Conservation (phyloP, 1,139 yeast genomes). For the Meyerozyma carpophila region DNA sequence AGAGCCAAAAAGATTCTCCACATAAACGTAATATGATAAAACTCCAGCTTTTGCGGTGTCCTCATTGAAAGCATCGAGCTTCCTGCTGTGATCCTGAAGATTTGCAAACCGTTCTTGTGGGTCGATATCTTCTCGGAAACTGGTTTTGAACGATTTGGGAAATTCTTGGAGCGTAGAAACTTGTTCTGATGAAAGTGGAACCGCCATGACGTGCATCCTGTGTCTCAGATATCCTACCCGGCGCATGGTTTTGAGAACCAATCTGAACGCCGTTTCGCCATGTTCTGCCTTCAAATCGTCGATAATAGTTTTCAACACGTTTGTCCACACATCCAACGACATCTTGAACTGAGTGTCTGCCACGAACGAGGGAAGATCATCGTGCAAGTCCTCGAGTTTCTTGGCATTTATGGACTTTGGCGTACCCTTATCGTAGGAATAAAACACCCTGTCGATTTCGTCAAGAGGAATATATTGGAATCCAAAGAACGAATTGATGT, state of each 20-base stretch:
- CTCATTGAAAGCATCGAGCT: constrained; percentile 15
- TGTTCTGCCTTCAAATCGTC: constrained; percentile 19
- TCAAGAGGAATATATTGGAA: constrained; percentile 79
- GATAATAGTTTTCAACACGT: constrained; percentile 38
- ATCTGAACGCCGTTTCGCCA: constrained; percentile 21
- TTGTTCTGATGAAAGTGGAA: constrained; percentile 24
- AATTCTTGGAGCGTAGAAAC: constrained; percentile 21
- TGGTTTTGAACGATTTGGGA: constrained; percentile 19
- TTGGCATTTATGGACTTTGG: constrained; percentile 35
- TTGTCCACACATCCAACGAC: constrained; percentile 54
- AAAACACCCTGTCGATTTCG: constrained; percentile 55
- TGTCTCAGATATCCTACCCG: neutral
- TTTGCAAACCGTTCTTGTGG: constrained; percentile 14
- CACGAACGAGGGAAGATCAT: constrained; percentile 39
- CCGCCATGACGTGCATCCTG: constrained; percentile 24
- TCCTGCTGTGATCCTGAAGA: constrained; percentile 14
- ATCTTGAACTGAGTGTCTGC: constrained; percentile 72
- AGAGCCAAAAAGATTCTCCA: constrained; percentile 9
- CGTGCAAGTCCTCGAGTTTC: constrained; percentile 20
- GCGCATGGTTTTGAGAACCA: constrained; percentile 16
- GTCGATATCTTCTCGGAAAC: constrained; percentile 18
- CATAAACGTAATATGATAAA: constrained; percentile 8
- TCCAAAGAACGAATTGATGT: constrained; percentile 75
- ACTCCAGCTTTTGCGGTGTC: constrained; percentile 5
- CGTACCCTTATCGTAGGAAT: constrained; percentile 16